phyloP scores from a whole-genome alignment of 371 early-diverging fungal genomes.

The Mucor saturninus region DNA sequence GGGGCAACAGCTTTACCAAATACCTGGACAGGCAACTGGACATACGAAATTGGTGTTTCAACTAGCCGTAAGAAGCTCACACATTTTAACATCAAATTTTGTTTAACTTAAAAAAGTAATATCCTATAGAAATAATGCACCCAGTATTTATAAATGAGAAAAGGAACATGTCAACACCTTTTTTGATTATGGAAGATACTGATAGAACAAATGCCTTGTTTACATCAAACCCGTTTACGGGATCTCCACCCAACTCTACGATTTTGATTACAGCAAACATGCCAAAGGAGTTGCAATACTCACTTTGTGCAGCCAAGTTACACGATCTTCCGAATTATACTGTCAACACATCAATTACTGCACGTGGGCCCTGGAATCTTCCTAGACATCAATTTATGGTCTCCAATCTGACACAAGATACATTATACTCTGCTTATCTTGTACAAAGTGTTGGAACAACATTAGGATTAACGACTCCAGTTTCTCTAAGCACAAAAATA shows the following conservation, averaged over 20 bases:
- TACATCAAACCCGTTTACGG: constrained; percentile 40
- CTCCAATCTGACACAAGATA: constrained; percentile 40
- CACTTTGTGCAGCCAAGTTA: constrained; percentile 54
- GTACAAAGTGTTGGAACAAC: constrained; percentile 38
- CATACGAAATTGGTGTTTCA: constrained; percentile 60
- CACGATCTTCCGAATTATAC: constrained; percentile 35
- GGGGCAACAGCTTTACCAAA: constrained; percentile 41
- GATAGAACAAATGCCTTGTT: constrained; percentile 59
- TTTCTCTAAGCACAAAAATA: constrained; percentile 37
- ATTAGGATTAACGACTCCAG: constrained; percentile 40
- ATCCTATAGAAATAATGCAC: constrained; percentile 36
- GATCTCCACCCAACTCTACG: constrained; percentile 41
- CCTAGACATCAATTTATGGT: constrained; percentile 41
- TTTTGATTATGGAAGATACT: constrained; percentile 58
- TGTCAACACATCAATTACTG: constrained; percentile 41
- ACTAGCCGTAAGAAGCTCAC: constrained; percentile 46
- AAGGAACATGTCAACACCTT: constrained; percentile 28
- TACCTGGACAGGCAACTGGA: constrained; percentile 56
- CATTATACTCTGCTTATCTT: constrained; percentile 53
- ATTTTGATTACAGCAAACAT: constrained; percentile 43
- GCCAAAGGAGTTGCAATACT: constrained; percentile 46
- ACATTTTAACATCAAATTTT: neutral
- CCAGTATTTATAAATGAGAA: constrained; percentile 23
- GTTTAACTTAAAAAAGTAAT: neutral
- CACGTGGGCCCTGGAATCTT: constrained; percentile 30